These are phyloP conservation scores for Lactarius sp. DNA, from an alignment of 768 basidiomycete species.

Conservation along the genomic window DNA sequence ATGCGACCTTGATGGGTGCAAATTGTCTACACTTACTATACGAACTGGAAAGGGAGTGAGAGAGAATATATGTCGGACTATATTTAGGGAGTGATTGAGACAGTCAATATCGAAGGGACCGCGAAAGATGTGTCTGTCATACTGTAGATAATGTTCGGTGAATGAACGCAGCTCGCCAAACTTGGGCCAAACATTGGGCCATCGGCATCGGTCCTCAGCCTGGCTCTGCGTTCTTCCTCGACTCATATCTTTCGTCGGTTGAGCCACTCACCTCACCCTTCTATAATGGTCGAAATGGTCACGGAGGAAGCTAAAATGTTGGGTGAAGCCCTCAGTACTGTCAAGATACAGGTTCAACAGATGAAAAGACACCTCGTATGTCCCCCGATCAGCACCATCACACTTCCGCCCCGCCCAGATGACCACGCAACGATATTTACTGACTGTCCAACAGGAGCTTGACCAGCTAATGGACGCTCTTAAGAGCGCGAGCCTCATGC, in stretches of 20 bases:
- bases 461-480: constrained; percentile 99
- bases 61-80: too few relatives aligned
- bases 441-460: constrained; percentile 53
- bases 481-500: constrained; percentile 96
- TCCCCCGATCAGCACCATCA: constrained; percentile 11
- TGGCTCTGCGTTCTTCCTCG: not conserved
- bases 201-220: not conserved
- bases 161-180: not conserved
- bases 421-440: not conserved
- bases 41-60: too few relatives aligned
- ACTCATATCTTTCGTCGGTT: not conserved
- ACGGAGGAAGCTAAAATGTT: constrained; percentile 79
- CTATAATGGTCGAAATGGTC: constrained; percentile 29
- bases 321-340: constrained; percentile 78
- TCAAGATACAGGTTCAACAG: constrained; percentile 89
- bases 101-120: too few relatives aligned
- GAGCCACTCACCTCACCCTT: not conserved
- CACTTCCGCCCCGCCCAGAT: not conserved
- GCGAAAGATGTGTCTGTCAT: too few relatives aligned
- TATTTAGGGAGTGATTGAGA: too few relatives aligned
- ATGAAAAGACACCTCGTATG: constrained; percentile 89
- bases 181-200: not conserved
- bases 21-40: too few relatives aligned
- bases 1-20: too few relatives aligned
- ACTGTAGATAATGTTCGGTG: too few relatives aligned